Evolutionary conservation across 2,329 filamentous ascomycete species (phyloP), one percentile per base, ranked within the genome.

Genomic region (Didymella sp.): DNA sequence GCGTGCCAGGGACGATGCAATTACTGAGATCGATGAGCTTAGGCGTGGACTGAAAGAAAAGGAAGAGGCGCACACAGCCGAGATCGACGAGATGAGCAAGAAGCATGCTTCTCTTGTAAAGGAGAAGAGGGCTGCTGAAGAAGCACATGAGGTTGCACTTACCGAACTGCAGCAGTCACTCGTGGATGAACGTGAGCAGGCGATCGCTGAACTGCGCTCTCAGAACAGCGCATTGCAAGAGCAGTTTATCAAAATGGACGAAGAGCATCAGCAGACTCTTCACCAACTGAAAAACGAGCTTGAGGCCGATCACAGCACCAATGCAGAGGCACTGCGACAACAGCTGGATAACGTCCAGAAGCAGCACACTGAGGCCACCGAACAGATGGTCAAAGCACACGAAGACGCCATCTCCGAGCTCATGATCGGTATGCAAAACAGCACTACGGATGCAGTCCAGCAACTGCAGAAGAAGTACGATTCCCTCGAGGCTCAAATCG

Each of bases 321-420:
- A 72, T 24, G 30, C 73, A 22, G 35, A 64, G 1, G 49, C 56
- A 25, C 43, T 73, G 17, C 64, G 65, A 43, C 62, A 72, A 24
- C 68, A 64, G 30, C 60, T 76, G 2, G 71, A 72, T 1, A 57
- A 63, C 21, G 24, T 72, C 21, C 66, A 73, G 48, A 68, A 66
- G 48, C 60, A 64, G 30, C 67, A 74, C 49, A 54, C 54, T 15
- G 68, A 72, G 7, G 65, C 74, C 1, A 56, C 48, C 1, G 69
- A 73, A 42, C 69, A 74, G 50, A 71, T 65, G 58, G 72, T 72
- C 7, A 63, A 66, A 12, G 68, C 71, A 4, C 73, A 75, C 22
- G 73, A 75, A 43, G 68, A 71, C 19, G 73, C 72, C 12, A 74
- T 76, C n/a, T 63, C 68, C 7, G 72, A 74, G 50, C 56, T 76